phyloP scores from a whole-genome alignment of 176 grass and related monocot species.

The Cenchrus fungigraminus region DNA sequence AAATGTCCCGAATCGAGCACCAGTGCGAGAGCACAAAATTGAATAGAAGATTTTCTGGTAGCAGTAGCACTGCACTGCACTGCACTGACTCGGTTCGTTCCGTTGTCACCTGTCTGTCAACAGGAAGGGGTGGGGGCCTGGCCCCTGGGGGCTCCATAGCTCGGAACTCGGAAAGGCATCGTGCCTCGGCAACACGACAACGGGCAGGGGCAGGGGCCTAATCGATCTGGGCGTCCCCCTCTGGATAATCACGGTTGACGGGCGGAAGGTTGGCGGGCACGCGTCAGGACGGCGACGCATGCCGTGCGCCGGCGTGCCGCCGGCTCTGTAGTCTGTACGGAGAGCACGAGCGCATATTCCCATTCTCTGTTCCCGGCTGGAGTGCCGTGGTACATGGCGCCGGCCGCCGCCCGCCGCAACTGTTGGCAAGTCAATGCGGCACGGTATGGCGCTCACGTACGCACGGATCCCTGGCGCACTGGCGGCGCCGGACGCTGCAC shows the following conservation, averaged over 20 bases:
- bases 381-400: neutral
- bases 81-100: neutral
- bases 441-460: neutral
- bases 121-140: no score
- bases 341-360: neutral
- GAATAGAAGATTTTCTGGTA: neutral
- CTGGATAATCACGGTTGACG: neutral
- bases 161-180: no score
- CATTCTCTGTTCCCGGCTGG: neutral
- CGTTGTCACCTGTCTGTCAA: neutral
- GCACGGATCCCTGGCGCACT: neutral
- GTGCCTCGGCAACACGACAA: neutral
- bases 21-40: neutral
- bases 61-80: no score
- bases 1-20: neutral
- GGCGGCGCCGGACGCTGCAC: neutral
- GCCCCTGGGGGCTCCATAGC: no score
- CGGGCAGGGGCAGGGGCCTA: neutral
- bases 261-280: neutral
- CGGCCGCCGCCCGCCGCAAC: neutral
- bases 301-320: neutral
- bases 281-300: neutral
- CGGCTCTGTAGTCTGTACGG: neutral
- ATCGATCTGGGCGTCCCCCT: neutral
- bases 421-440: neutral